Base-by-base conservation (phyloP, 345 rosid genomes). In the Lenwebbia sp. region DNA sequence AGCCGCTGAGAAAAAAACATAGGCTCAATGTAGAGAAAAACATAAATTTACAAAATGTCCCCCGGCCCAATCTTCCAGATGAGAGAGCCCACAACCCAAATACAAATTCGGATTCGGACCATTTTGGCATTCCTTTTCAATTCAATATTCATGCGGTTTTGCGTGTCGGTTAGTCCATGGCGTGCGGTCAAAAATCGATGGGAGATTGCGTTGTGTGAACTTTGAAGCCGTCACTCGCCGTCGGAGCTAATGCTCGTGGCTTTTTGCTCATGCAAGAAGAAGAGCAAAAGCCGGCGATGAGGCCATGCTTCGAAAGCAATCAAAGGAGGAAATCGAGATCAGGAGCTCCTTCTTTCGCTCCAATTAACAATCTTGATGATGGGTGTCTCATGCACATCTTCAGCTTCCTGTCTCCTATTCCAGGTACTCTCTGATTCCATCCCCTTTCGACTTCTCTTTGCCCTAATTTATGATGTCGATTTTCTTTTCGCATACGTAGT, bases 371-470 rank as follows among this genome's bases (percentile, higher is more conserved):
- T 91, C 96, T 97, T 28, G 99, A 97, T 87, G 99, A 97, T 92
- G 99, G 99, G 37, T 94, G 98, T 88, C 99, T 97, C 85, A 96
- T 97, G 99, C 99, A 94, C 90, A 94, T 97, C 89, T 93, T 97
- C 93, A 97, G 98, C 92, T 97, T 95, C 93, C 90, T 97, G 37
- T 91, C 98, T 82, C 99, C 99, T 52, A 92, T 94, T 90, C 99
- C 98, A 89, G 98, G 99, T 95, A 55, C 54, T 51, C 82, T 44
- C 21, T 49, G 3, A 15, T 85, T 81, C 1, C 50, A 65, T 44
- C 82, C 54, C 22, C 51, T 0, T 82, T 26, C n/a, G 37, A 30
- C 50, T 57, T 37, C 65, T 82, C 81, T 57, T 26, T 30, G 15
- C 49, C n/a, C 51, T 55, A 23, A 50, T 56, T 83, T 22, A 40